Base-by-base conservation (phyloP, 495 filamentous ascomycete species). In the Letharia columbiana region DNA sequence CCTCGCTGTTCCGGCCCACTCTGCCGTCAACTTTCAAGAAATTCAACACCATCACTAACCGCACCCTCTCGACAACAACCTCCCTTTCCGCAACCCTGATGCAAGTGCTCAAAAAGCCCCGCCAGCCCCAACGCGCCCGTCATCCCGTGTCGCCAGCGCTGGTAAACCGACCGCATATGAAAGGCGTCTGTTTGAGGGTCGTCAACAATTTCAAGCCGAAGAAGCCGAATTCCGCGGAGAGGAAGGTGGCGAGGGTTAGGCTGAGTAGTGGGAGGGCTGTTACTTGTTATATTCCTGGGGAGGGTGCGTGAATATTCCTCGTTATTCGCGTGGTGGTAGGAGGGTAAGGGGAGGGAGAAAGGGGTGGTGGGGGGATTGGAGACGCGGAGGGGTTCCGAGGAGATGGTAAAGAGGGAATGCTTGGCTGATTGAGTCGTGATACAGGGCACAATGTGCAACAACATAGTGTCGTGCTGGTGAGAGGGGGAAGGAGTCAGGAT, bases 211-310 rank as follows among this genome's bases (percentile, higher is more conserved):
- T 89, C 71, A 92, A 92, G 73, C 94, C 94, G 33, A 98, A 98
- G 86, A 98, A 98, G 78, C 94, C 94, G 56, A 98, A 98, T 75
- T 98, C 94, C 23, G 95, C 90, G 41, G 91, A 96, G 78, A 78
- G 94, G 57, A 98, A 98, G 81, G 90, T 88, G 35, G 92, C 92
- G 2, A 88, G 91, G 75, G 87, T 98, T 20, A 78, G 92, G 66
- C 80, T 98, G 76, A 94, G 90, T 69, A 91, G 84, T 71, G 95
- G 94, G 69, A 89, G 87, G 74, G 81, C 92, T 64, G 81, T 98
- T 67, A 96, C 88, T 64, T 87, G 86, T 65, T 96, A 95, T 82
- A 98, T 98, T 71, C 90, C 91, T 28, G 95, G 94, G 69, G 91
- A 98, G 84, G 93, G 86, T 88, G 72, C 17, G 52, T 68, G 40